phyloP scores from a whole-genome alignment of 2,329 filamentous ascomycete species.

The Colletotrichum eleusines region DNA sequence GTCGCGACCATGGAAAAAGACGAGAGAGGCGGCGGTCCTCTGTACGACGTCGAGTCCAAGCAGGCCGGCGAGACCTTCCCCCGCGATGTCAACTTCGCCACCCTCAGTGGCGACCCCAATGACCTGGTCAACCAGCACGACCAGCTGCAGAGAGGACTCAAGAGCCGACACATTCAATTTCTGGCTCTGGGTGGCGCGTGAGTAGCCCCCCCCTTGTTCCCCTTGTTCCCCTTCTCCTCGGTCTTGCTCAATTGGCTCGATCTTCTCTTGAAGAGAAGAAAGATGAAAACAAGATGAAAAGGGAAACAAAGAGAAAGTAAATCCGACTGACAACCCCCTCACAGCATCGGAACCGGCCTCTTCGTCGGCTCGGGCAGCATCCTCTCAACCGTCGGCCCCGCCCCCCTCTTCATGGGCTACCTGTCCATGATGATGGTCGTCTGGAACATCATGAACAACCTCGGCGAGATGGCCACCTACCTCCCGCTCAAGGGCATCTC shows the following conservation, averaged over 20 bases:
- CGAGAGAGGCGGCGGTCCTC: constrained; percentile 35
- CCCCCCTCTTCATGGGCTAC: constrained; percentile 78
- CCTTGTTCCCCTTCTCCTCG: not conserved
- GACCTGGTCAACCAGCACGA: constrained; percentile 54
- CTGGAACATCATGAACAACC: constrained; percentile 66
- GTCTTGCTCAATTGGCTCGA: not conserved
- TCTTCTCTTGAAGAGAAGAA: not conserved
- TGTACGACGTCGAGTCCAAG: constrained; percentile 44
- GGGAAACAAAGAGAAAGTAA: not conserved
- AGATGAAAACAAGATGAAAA: not conserved
- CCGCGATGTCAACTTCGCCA: constrained; percentile 44
- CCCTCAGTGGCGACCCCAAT: constrained; percentile 45
- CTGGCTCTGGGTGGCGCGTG: constrained; percentile 64
- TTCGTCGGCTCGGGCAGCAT: constrained; percentile 73
- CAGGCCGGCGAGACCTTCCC: constrained; percentile 42
- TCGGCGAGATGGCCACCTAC: constrained; percentile 68
- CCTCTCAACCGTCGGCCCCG: constrained; percentile 68
- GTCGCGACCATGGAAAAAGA: constrained; percentile 33
- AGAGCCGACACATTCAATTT: constrained; percentile 72
- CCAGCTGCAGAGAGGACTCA: constrained; percentile 67
- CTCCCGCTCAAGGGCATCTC: constrained; percentile 69
- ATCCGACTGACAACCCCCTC: constrained; percentile 17
- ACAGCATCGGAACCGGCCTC: constrained; percentile 71
- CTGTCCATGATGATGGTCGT: constrained; percentile 66
- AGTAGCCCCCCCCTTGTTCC: no score